Conservation (phyloP, 768 basidiomycete genomes). For the Termitomyces titanicus region DNA sequence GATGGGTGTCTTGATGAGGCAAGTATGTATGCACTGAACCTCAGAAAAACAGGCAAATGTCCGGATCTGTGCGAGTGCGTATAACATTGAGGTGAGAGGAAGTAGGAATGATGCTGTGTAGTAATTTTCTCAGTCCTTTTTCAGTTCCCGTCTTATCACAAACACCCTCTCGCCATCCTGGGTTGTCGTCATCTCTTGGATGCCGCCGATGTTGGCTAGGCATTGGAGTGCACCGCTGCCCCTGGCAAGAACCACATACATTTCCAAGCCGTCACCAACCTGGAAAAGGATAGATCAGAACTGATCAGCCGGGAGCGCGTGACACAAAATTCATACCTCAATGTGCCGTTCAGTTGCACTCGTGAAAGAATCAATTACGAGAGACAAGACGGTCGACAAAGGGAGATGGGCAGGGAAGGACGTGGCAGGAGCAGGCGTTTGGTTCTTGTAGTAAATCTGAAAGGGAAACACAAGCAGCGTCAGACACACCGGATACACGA, state of each 20-base stretch:
- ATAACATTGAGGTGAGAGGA: slow-evolving; percentile 9
- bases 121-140: slow-evolving; percentile 61
- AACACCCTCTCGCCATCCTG: slow-evolving; percentile 74
- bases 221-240: slow-evolving; percentile 55
- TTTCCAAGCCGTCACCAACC: slow-evolving; percentile 96
- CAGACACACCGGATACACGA: slow-evolving; percentile 12
- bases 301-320: slow-evolving; percentile 3
- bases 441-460: slow-evolving; percentile 98
- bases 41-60: slow-evolving; percentile 10
- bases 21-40: background rate
- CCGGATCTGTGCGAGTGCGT: slow-evolving; percentile 16
- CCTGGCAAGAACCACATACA: slow-evolving; percentile 79
- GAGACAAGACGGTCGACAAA: slow-evolving; percentile 69
- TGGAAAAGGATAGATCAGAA: slow-evolving; percentile 24
- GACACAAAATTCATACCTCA: slow-evolving; percentile 54
- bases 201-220: slow-evolving; percentile 48
- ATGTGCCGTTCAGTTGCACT: slow-evolving; percentile 98
- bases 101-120: slow-evolving; percentile 4
- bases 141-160: slow-evolving; percentile 71
- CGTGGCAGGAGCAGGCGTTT: slow-evolving; percentile 67
- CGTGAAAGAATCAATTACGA: slow-evolving; percentile 96
- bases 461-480: slow-evolving; percentile 20
- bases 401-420: slow-evolving; percentile 81
- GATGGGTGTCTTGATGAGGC: background rate
- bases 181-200: slow-evolving; percentile 60